These are phyloP conservation scores for Yamadazyma diddensiae DNA, from an alignment of 1,139 yeast genomes.

Conservation along the genomic window DNA sequence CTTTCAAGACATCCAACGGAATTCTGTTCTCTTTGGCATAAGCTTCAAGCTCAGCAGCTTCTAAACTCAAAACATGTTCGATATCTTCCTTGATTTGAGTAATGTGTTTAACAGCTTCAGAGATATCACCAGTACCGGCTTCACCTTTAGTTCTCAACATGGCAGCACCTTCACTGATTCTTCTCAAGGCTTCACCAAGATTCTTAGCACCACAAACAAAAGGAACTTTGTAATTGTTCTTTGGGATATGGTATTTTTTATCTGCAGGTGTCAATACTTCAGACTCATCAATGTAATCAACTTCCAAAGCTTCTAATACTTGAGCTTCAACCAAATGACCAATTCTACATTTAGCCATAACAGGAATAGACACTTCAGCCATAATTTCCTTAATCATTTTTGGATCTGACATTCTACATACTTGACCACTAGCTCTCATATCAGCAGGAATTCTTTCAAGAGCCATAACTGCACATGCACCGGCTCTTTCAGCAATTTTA, in stretches of 20 bases:
- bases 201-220: slow-evolving; percentile 86
- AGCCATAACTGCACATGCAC: slow-evolving; percentile 93
- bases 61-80: slow-evolving; percentile 38
- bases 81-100: slow-evolving; percentile 59
- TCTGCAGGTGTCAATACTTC: slow-evolving; percentile 86
- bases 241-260: slow-evolving; percentile 61
- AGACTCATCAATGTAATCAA: slow-evolving; percentile 83
- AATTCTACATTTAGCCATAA: slow-evolving; percentile 86
- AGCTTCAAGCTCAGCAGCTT: slow-evolving; percentile 40
- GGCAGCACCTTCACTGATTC: slow-evolving; percentile 83
- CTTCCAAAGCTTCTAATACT: slow-evolving; percentile 66
- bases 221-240: slow-evolving; percentile 64
- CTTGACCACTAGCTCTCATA: slow-evolving; percentile 80
- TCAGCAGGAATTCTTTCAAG: slow-evolving; percentile 85
- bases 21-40: slow-evolving; percentile 63
- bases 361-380: slow-evolving; percentile 71
- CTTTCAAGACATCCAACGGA: slow-evolving; percentile 51
- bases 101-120: slow-evolving; percentile 82
- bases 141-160: slow-evolving; percentile 89
- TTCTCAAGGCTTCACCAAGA: slow-evolving; percentile 80
- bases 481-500: slow-evolving; percentile 73
- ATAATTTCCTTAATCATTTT: slow-evolving; percentile 74
- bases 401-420: slow-evolving; percentile 88
- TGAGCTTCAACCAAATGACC: slow-evolving; percentile 88
- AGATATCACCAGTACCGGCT: slow-evolving; percentile 87